phyloP scores from a whole-genome alignment of 768 basidiomycete species.

The Boletus subparvulus region DNA sequence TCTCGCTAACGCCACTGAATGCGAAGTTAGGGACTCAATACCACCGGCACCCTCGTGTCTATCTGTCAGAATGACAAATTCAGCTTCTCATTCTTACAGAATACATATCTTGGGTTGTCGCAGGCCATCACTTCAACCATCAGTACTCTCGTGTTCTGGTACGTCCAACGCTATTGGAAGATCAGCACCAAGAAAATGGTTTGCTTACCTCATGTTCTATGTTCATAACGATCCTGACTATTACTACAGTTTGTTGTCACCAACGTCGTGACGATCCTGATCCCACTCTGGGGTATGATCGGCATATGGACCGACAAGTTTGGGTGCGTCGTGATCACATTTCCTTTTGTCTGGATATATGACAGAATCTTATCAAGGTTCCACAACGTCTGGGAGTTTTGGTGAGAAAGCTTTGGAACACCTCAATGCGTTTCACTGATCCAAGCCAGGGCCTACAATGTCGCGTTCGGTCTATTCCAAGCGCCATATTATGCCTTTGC shows the following conservation, averaged over 20 bases:
- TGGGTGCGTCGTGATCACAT: slow-evolving; percentile 47
- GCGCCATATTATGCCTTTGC: no score
- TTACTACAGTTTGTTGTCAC: slow-evolving; percentile 64
- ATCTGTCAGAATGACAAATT: slow-evolving; percentile 85
- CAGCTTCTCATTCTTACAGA: slow-evolving; percentile 76
- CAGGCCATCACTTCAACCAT: slow-evolving; percentile 75
- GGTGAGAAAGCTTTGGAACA: slow-evolving; percentile 41
- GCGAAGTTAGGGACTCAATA: slow-evolving; percentile 64
- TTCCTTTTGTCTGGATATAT: background rate
- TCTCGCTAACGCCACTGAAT: background rate
- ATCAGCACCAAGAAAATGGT: slow-evolving; percentile 83
- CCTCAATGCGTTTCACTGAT: background rate
- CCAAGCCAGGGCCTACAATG: slow-evolving; percentile 65
- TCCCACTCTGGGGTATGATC: slow-evolving; percentile 85
- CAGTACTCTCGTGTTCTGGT: slow-evolving; percentile 79
- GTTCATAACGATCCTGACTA: background rate
- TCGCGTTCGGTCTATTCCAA: slow-evolving; percentile 34
- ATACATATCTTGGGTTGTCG: slow-evolving; percentile 72
- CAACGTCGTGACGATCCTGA: slow-evolving; percentile 71
- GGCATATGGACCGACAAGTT: slow-evolving; percentile 78
- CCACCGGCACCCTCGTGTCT: slow-evolving; percentile 68
- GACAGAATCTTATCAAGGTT: slow-evolving; percentile 40
- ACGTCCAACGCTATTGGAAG: slow-evolving; percentile 54
- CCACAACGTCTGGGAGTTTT: slow-evolving; percentile 87
- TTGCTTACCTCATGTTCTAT: background rate